Percentiles rank a stretch among this genome's conserved stretches.
phyloP scores from a whole-genome alignment of 768 basidiomycete species.

The Leccinum barrowsii region DNA sequence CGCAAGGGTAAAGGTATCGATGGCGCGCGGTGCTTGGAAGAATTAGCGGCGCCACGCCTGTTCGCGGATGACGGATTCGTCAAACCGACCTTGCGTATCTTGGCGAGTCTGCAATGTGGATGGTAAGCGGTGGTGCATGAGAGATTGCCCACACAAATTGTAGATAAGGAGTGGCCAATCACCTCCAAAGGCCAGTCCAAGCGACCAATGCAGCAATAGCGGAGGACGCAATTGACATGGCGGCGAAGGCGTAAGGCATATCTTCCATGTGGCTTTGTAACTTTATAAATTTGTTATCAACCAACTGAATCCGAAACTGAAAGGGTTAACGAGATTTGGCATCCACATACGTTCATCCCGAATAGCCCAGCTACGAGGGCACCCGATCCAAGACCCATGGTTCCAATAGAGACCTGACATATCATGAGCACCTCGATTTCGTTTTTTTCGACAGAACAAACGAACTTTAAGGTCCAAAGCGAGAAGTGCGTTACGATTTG shows the following conservation, averaged over 20 bases:
- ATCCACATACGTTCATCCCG: constrained; percentile 88
- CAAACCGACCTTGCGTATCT: constrained; percentile 44
- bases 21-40: constrained; percentile 20
- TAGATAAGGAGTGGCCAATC: constrained; percentile 13
- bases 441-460: background rate
- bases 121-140: background rate
- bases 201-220: constrained; percentile 58
- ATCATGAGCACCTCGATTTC: constrained; percentile 1
- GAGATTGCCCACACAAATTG: constrained; percentile 8
- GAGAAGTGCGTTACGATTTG: constrained; percentile 89
- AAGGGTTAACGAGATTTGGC: constrained; percentile 7
- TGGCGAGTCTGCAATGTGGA: constrained; percentile 34
- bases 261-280: constrained; percentile 72
- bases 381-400: constrained; percentile 88
- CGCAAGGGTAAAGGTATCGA: constrained; percentile 41
- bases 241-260: constrained; percentile 70
- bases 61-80: constrained; percentile 27
- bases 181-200: constrained; percentile 66
- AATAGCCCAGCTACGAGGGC: constrained; percentile 89
- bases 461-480: constrained; percentile 85
- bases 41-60: constrained; percentile 9
- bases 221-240: constrained; percentile 57
- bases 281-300: constrained; percentile 38
- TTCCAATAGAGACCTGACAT: constrained; percentile 82
- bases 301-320: constrained; percentile 22